These are phyloP conservation scores for Neonectria coccinea DNA, from an alignment of 2,329 filamentous ascomycete species.

Conservation along the genomic window DNA sequence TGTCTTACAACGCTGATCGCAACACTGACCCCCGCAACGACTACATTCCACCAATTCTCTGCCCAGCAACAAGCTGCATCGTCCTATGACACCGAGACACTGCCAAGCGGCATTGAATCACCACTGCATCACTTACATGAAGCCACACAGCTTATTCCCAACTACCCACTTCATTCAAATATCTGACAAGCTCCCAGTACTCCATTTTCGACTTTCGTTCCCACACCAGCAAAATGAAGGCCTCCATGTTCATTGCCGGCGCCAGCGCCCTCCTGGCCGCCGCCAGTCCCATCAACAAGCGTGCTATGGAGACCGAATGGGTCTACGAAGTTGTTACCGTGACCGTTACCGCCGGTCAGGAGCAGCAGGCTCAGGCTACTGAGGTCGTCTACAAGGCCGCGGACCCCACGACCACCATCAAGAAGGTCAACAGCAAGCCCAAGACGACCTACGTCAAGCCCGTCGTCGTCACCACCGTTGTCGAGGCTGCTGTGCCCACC, in stretches of 20 bases:
- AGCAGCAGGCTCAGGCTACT: conserved; percentile 33
- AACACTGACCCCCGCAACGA: conserved; percentile 8
- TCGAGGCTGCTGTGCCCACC: background rate
- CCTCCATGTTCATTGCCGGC: conserved; percentile 58
- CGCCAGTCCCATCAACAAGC: conserved; percentile 57
- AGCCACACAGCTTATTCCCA: conserved; percentile 33
- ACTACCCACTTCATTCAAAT: conserved; percentile 30
- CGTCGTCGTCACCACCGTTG: conserved; percentile 8
- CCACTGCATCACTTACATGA: conserved; percentile 26
- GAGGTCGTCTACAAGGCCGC: conserved; percentile 43
- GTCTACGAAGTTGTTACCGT: conserved; percentile 58
- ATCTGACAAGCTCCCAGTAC: conserved; percentile 41
- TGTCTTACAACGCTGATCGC: conserved; percentile 10
- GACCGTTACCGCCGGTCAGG: conserved; percentile 56
- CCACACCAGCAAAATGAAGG: conserved; percentile 60
- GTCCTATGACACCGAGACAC: conserved; percentile 25
- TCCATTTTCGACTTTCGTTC: conserved; percentile 27
- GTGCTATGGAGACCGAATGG: conserved; percentile 54
- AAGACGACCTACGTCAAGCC: conserved; percentile 14
- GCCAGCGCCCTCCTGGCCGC: conserved; percentile 60
- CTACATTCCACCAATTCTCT: conserved; percentile 10
- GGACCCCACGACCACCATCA: conserved; percentile 25
- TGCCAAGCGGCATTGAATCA: conserved; percentile 36
- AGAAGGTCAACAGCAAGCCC: conserved; percentile 24
- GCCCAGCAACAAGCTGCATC: background rate